Base-by-base conservation (phyloP, 805 yeast species). In the Tetrapisispora fleetii region DNA sequence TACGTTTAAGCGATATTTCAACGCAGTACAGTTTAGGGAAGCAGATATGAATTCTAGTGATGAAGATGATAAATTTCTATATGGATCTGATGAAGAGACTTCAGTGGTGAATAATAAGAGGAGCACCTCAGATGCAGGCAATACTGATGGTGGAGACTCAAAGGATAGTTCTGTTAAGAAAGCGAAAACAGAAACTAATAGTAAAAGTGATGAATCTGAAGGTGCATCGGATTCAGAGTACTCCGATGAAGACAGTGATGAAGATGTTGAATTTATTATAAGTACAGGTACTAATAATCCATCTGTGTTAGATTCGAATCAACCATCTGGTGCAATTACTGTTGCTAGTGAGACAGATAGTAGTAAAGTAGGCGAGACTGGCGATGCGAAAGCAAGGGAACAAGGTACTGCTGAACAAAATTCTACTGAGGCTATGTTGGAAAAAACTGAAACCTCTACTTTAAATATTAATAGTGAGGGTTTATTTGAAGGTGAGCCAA, bases 191-290 rank as follows among this genome's bases (percentile, higher is more conserved):
- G 43, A 46, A 3, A 27, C 10, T 8, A 28, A 24, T 4, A 22
- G 36, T 7, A 43, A 57, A 61, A 72, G 67, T 3, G 75, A 69
- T 16, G 76, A 70, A 3, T 75, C 67, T 8, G 72, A 67, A 6
- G 77, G 70, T 13, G 75, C 67, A 7, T 81, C 74, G 19, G 76
- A 74, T 9, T 44, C 52, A 4, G 50, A 43, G 16, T 46, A 46
- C n/a, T 50, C 55, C 2, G 82, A 76, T 18, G 59, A 67, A 13
- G 79, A 73, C 37, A 58, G 64, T 28, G 83, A 77, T 51, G 83
- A 81, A 48, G 93, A 85, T 58, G 78, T 90, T 35, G 96, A 90
- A 65, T 85, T 91, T 60, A 84, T 90, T 43, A 84, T 90, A 45
- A 83, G 82, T 40, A 63, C 65, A 22, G 72, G 71, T 19, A 55